Evolutionary conservation across 2,329 filamentous ascomycete genomes (phyloP).

Genomic region (Trichoderma aggressivum): DNA sequence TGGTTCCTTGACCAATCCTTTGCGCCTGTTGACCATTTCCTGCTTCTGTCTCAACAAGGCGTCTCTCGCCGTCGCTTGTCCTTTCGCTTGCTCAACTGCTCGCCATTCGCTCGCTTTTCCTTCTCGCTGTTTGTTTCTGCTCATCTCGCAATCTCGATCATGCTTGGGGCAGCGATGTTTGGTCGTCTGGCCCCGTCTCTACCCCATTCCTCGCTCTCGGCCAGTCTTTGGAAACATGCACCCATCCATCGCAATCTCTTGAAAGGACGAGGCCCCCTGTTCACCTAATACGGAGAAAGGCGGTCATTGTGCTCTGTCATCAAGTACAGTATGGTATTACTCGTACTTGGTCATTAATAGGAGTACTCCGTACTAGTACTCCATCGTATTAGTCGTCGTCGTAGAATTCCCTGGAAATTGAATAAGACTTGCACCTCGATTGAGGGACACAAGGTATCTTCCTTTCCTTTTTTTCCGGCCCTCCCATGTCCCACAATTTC

Average conservation of each 20-base stretch:
- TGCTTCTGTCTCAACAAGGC: neutral
- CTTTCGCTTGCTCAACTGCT: neutral
- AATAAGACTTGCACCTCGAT: neutral
- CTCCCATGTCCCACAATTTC: conserved; percentile 7
- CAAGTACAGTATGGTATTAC: neutral
- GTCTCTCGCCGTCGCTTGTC: neutral
- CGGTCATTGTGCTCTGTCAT: neutral
- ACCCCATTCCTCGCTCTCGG: neutral
- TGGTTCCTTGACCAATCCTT: conserved; percentile 1
- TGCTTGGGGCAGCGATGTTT: neutral
- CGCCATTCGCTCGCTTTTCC: neutral
- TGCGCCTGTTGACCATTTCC: neutral
- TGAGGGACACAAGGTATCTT: neutral
- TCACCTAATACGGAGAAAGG: conserved; percentile 7
- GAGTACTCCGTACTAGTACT: conserved; percentile 2
- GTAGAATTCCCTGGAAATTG: conserved; percentile 10
- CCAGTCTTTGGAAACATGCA: conserved; percentile 3
- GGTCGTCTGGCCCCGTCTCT: neutral
- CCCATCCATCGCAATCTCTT: conserved; percentile 15
- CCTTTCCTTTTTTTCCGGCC: conserved; percentile 6
- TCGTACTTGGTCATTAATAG: neutral
- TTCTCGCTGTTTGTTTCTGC: neutral
- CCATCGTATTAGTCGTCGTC: neutral
- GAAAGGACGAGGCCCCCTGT: neutral
- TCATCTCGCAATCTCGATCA: conserved; percentile 11